Conservation (phyloP, 192 early-diverging fungal species). For the Lobosporangium transversale region DNA sequence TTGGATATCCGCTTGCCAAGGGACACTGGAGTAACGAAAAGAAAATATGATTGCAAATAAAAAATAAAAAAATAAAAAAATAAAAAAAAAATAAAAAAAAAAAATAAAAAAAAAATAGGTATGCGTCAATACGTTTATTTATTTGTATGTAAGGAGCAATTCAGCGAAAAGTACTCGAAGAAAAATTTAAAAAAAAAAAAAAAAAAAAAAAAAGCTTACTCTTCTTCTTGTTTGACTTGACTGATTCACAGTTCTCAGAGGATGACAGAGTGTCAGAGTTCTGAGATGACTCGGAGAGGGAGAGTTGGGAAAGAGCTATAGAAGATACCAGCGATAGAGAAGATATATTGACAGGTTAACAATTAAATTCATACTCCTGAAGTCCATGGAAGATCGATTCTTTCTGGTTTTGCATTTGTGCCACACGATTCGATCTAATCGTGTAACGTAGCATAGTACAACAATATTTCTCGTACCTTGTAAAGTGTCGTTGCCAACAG, state of each 20-base stretch:
- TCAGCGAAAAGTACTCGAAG: not conserved
- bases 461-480: no score
- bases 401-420: not conserved
- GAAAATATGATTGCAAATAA: no score
- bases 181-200: not conserved
- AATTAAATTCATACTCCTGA: no score
- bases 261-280: slow-evolving; percentile 5
- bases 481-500: slow-evolving; percentile 1
- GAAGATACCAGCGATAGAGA: not conserved
- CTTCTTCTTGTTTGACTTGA: slow-evolving; percentile 36
- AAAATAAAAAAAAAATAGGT: not conserved
- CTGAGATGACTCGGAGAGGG: not conserved
- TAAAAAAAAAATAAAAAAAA: not conserved
- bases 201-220: slow-evolving; percentile 6
- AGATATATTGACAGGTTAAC: not conserved
- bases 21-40: slow-evolving; percentile 14
- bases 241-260: slow-evolving; percentile 20
- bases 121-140: no score
- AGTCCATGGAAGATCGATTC: no score
- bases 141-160: no score
- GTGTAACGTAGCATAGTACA: no score
- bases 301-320: slow-evolving; percentile 19
- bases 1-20: slow-evolving; percentile 44
- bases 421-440: no score
- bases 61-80: not conserved